Conservation (phyloP, 805 yeast species). For the Sungouiella blattae region DNA sequence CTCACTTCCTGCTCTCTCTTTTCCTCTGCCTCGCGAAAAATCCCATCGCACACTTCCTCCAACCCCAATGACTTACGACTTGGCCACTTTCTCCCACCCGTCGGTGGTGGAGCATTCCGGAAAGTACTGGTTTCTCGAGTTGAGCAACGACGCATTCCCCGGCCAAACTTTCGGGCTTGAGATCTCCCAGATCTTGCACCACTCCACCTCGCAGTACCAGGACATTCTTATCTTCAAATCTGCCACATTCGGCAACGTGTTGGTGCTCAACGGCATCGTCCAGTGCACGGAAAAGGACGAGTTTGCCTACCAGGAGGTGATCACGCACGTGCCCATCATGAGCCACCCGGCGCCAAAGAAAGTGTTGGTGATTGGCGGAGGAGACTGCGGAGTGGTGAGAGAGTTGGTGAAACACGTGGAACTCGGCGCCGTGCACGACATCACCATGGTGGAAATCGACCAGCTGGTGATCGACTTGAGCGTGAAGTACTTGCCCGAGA, state of each 20-base stretch:
- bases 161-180: constrained; percentile 79
- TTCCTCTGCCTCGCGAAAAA: constrained; percentile 1
- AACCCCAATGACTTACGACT: constrained; percentile 1
- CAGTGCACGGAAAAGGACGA: constrained; percentile 93
- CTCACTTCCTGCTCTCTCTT: neutral
- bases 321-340: constrained; percentile 77
- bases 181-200: constrained; percentile 63
- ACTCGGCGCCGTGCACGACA: constrained; percentile 48
- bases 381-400: constrained; percentile 92
- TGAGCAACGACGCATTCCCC: constrained; percentile 67
- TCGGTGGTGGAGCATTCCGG: constrained; percentile 24
- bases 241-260: constrained; percentile 76
- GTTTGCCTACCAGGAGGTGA: constrained; percentile 91
- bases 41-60: neutral
- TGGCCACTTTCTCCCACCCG: constrained; percentile 21
- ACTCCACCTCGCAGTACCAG: constrained; percentile 68
- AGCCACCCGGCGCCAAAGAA: constrained; percentile 70
- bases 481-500: constrained; percentile 67
- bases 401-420: constrained; percentile 73
- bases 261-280: constrained; percentile 84
- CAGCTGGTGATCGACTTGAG: constrained; percentile 72
- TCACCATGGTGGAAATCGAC: constrained; percentile 87
- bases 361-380: constrained; percentile 90
- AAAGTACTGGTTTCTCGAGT: constrained; percentile 73
- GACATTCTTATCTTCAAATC: constrained; percentile 80